A percentile compares a stretch with the other conserved stretches of the same genome.
These are phyloP conservation scores for Penicillium italicum DNA, from an alignment of 2,329 filamentous ascomycete genomes.

Conservation along the genomic window DNA sequence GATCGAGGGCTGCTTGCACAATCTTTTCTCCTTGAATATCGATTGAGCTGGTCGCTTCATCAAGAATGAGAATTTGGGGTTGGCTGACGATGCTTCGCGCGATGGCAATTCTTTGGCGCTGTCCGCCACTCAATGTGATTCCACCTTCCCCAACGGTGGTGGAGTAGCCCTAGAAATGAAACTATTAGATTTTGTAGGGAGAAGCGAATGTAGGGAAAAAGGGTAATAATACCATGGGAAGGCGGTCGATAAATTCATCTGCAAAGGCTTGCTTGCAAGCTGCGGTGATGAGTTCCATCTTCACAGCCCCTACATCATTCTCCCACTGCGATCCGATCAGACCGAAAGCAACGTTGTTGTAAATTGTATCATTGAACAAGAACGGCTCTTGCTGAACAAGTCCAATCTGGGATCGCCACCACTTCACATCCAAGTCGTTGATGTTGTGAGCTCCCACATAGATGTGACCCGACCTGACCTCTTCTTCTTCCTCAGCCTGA, in stretches of 20 bases:
- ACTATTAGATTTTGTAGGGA: not conserved
- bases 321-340: constrained; percentile 42
- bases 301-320: constrained; percentile 28
- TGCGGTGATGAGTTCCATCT: constrained; percentile 53
- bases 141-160: constrained; percentile 74
- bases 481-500: not conserved
- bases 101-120: constrained; percentile 78
- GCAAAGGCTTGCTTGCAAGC: constrained; percentile 67
- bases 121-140: constrained; percentile 75
- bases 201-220: too few relatives aligned
- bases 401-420: constrained; percentile 56
- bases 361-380: constrained; percentile 64
- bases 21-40: constrained; percentile 54
- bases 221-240: constrained; percentile 44
- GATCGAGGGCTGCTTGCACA: constrained; percentile 54
- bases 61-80: constrained; percentile 65
- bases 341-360: constrained; percentile 60
- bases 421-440: constrained; percentile 59
- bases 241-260: constrained; percentile 63
- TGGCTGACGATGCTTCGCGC: constrained; percentile 66
- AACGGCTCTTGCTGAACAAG: constrained; percentile 67
- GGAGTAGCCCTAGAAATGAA: constrained; percentile 57
- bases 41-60: constrained; percentile 71
- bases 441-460: constrained; percentile 54
- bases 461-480: constrained; percentile 45